Evolutionary conservation across 805 yeast species (phyloP).

Genomic region (Wickerhamiella hasegawae): DNA sequence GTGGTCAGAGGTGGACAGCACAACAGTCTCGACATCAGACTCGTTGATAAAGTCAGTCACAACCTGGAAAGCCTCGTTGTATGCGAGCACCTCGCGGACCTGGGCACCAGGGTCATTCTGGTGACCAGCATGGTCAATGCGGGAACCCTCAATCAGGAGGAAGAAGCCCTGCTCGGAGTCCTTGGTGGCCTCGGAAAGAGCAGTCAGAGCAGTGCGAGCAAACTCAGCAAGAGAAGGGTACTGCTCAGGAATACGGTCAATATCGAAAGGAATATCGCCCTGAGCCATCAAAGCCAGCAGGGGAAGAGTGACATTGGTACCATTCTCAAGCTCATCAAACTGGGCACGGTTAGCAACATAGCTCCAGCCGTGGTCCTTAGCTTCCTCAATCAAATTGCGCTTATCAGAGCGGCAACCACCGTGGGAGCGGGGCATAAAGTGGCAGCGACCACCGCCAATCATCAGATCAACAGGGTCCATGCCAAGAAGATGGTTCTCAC

Average conservation of each 20-base stretch:
- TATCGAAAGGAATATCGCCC: constrained; percentile 67
- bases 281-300: constrained; percentile 61
- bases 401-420: constrained; percentile 63
- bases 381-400: constrained; percentile 50
- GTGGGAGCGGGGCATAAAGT: constrained; percentile 41
- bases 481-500: constrained; percentile 58
- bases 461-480: constrained; percentile 66
- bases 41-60: constrained; percentile 54
- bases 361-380: constrained; percentile 43
- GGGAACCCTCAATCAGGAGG: constrained; percentile 74
- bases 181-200: constrained; percentile 48
- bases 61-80: constrained; percentile 63
- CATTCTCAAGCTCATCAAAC: constrained; percentile 42
- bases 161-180: constrained; percentile 75
- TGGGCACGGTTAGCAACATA: constrained; percentile 42
- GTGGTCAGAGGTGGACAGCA: constrained; percentile 80
- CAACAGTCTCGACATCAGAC: constrained; percentile 58
- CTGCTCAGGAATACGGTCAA: constrained; percentile 46
- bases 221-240: constrained; percentile 73
- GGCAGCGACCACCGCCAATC: constrained; percentile 79
- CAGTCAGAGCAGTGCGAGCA: constrained; percentile 54
- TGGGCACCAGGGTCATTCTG: constrained; percentile 89
- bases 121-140: constrained; percentile 94
- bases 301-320: constrained; percentile 56
- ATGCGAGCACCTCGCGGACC: constrained; percentile 79